Conservation (phyloP, 202 grass and related monocot species). For the Digitaria exilis region DNA sequence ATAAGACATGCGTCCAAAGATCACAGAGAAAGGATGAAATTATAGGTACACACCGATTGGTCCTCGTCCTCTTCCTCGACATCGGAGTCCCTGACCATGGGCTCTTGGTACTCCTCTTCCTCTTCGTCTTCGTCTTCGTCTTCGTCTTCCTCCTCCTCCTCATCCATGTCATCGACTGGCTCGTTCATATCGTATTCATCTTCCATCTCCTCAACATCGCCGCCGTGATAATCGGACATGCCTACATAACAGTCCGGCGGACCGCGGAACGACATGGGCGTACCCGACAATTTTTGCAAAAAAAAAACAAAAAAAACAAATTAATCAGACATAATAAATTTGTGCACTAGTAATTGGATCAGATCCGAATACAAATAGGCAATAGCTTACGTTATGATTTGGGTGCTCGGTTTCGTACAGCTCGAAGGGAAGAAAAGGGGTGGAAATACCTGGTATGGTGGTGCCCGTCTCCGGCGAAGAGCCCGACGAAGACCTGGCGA, state of each 20-base stretch:
- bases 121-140: constrained; percentile 59
- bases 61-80: constrained; percentile 64
- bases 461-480: background rate
- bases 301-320: background rate
- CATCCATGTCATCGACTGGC: constrained; percentile 50
- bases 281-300: background rate
- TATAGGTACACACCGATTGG: constrained; percentile 44
- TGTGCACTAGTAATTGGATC: background rate
- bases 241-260: background rate
- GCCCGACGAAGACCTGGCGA: background rate
- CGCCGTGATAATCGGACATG: constrained; percentile 69
- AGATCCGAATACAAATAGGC: background rate
- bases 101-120: constrained; percentile 63
- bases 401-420: background rate
- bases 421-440: background rate
- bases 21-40: constrained; percentile 17
- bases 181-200: constrained; percentile 83
- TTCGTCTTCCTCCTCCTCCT: constrained; percentile 55
- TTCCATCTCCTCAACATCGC: constrained; percentile 71
- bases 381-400: background rate
- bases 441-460: background rate
- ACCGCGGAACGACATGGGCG: background rate
- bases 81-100: constrained; percentile 65
- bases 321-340: background rate
- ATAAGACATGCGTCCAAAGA: background rate